A percentile compares a stretch with the other conserved stretches of the same genome.
These are phyloP conservation scores for Suhomyces bolitotheri DNA, from an alignment of 1,139 yeast species.

Conservation along the genomic window DNA sequence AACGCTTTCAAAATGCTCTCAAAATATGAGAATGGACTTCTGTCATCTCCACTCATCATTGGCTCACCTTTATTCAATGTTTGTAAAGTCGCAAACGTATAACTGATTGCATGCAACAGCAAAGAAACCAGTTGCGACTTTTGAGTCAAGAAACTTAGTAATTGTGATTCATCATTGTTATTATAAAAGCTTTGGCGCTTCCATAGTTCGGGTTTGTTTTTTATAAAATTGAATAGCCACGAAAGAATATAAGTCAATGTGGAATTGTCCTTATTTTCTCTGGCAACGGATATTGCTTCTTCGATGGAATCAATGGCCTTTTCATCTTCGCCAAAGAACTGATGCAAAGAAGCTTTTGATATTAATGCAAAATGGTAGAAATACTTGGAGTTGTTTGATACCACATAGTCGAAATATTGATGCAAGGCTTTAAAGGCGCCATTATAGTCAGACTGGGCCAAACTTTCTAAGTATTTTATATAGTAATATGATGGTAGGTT, in stretches of 20 bases:
- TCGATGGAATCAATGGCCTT: constrained; percentile 81
- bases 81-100: constrained; percentile 59
- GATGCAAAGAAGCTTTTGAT: constrained; percentile 75
- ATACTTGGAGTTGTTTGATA: constrained; percentile 62
- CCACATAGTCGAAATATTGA: constrained; percentile 84
- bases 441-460: constrained; percentile 66
- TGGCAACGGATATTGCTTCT: constrained; percentile 84
- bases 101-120: constrained; percentile 57
- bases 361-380: constrained; percentile 82
- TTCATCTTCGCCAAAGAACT: constrained; percentile 69
- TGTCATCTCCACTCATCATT: constrained; percentile 23
- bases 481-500: constrained; percentile 65
- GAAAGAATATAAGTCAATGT: constrained; percentile 77
- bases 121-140: constrained; percentile 56
- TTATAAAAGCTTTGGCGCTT: constrained; percentile 40
- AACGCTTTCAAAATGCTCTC: constrained; percentile 57
- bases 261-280: constrained; percentile 76
- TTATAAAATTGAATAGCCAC: constrained; percentile 75
- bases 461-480: constrained; percentile 61
- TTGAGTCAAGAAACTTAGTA: constrained; percentile 60
- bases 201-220: constrained; percentile 63
- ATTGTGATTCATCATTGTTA: constrained; percentile 53
- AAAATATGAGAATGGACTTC: constrained; percentile 27
- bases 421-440: constrained; percentile 73
- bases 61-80: constrained; percentile 52